These are phyloP conservation scores for Mollisia scopiformis DNA, from an alignment of 2,329 filamentous ascomycete species.

Conservation along the genomic window DNA sequence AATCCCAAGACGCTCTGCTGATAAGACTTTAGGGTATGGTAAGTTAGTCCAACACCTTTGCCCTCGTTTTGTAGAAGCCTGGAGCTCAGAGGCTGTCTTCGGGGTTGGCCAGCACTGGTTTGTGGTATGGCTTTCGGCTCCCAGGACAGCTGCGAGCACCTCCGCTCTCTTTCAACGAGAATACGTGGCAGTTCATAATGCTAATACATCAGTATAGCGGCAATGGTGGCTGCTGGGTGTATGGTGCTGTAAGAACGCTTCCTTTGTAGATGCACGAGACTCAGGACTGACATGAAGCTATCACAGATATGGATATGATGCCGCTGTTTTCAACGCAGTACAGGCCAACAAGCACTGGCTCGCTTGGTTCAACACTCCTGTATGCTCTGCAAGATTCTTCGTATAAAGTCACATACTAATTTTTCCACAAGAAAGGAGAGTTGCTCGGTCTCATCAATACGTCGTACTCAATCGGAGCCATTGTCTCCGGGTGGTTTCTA, in stretches of 20 bases:
- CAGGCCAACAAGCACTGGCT: conserved; percentile 70
- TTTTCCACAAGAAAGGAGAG: conserved; percentile 37
- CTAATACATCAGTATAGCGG: conserved; percentile 8
- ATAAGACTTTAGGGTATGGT: too few species aligned
- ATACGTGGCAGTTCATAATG: too few species aligned
- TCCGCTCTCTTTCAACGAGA: too few species aligned
- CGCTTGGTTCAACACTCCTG: conserved; percentile 55
- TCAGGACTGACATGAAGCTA: neutral
- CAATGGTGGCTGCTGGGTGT: conserved; percentile 26
- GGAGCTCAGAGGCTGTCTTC: too few species aligned
- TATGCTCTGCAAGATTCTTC: conserved; percentile 7
- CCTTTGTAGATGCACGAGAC: neutral
- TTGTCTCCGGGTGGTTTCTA: conserved; percentile 71
- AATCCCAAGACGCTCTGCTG: neutral
- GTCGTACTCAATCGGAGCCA: conserved; percentile 71
- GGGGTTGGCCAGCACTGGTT: too few species aligned
- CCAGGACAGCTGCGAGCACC: too few species aligned
- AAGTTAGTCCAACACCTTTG: too few species aligned
- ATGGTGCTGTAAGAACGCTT: conserved; percentile 58
- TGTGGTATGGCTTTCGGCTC: too few species aligned
- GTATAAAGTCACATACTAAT: conserved; percentile 15
- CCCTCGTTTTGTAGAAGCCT: too few species aligned
- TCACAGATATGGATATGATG: conserved; percentile 62
- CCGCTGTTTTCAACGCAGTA: conserved; percentile 73
- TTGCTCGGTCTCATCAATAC: conserved; percentile 65